phyloP scores from a whole-genome alignment of 73 alveolate species.

The Tetrahymena elliotti region DNA sequence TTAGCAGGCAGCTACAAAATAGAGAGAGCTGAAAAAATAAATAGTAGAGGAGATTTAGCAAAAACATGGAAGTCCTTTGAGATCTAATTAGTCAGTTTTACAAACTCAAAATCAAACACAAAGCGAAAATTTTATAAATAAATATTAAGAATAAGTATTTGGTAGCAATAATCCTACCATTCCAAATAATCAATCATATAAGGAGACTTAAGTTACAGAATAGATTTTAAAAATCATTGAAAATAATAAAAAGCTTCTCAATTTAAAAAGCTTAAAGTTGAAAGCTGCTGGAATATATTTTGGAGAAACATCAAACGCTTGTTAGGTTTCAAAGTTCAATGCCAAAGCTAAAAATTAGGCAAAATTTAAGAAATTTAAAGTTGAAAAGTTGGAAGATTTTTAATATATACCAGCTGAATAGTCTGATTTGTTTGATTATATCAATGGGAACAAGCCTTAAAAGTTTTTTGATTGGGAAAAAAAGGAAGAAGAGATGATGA shows the following conservation, averaged over 20 bases:
- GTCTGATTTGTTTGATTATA: neutral
- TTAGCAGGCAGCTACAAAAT: neutral
- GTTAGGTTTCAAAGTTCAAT: neutral
- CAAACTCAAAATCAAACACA: neutral
- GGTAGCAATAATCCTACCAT: neutral
- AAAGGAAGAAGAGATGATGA: neutral
- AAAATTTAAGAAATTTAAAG: neutral
- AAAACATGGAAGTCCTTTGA: neutral
- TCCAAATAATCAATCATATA: neutral
- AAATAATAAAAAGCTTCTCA: neutral
- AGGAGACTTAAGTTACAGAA: neutral
- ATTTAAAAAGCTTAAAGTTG: neutral
- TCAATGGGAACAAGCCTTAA: neutral
- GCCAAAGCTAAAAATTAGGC: neutral
- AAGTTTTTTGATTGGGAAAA: neutral
- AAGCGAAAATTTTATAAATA: neutral
- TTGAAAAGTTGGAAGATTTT: neutral
- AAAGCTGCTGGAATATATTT: neutral
- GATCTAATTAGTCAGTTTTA: neutral
- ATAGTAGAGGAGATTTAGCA: neutral
- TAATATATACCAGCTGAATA: neutral
- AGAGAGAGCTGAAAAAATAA: neutral
- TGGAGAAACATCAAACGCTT: neutral
- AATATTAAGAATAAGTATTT: neutral
- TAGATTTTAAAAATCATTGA: neutral